A percentile compares a stretch with the other conserved stretches of the same genome.
Conservation (phyloP, 192 early-diverging fungal genomes). For the Helicostylum pulchrum region DNA sequence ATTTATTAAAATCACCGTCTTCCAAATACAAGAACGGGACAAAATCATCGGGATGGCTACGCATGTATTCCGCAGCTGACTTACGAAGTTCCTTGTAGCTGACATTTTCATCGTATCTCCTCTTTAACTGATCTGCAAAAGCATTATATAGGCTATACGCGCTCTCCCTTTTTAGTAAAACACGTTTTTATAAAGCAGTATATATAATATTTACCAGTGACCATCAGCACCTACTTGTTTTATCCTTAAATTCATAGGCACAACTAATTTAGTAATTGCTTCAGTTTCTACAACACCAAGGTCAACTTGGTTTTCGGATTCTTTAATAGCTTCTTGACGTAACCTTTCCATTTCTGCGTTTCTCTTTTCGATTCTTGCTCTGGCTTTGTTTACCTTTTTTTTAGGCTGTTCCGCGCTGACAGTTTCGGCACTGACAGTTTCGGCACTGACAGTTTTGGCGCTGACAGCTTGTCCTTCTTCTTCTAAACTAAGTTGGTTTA, state of each 20-base stretch:
- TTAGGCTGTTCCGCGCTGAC: slow-evolving; percentile 21
- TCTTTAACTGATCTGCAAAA: slow-evolving; percentile 74
- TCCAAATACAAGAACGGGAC: slow-evolving; percentile 82
- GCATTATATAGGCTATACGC: slow-evolving; percentile 84
- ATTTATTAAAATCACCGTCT: slow-evolving; percentile 73
- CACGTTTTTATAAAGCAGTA: neutral
- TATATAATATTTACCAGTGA: slow-evolving; percentile 65
- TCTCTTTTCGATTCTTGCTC: slow-evolving; percentile 58
- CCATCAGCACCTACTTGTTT: slow-evolving; percentile 82
- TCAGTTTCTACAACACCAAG: slow-evolving; percentile 68
- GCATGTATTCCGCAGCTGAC: slow-evolving; percentile 78
- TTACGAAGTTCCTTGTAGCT: slow-evolving; percentile 66
- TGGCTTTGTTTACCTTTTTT: slow-evolving; percentile 54
- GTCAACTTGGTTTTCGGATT: slow-evolving; percentile 74
- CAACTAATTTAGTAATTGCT: slow-evolving; percentile 60
- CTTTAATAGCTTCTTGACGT: slow-evolving; percentile 69
- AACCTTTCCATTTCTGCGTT: slow-evolving; percentile 68
- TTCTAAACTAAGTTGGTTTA: slow-evolving; percentile 22
- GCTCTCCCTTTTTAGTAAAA: no score
- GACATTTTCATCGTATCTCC: slow-evolving; percentile 49
- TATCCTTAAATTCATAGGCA: slow-evolving; percentile 56
- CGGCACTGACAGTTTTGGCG: slow-evolving; percentile 16
- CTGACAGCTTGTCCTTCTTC: slow-evolving; percentile 22
- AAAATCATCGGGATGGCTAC: slow-evolving; percentile 79
- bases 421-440: slow-evolving; percentile 18